phyloP scores from a whole-genome alignment of 176 grass and related monocot species.

The Coix lacrymajobi region DNA sequence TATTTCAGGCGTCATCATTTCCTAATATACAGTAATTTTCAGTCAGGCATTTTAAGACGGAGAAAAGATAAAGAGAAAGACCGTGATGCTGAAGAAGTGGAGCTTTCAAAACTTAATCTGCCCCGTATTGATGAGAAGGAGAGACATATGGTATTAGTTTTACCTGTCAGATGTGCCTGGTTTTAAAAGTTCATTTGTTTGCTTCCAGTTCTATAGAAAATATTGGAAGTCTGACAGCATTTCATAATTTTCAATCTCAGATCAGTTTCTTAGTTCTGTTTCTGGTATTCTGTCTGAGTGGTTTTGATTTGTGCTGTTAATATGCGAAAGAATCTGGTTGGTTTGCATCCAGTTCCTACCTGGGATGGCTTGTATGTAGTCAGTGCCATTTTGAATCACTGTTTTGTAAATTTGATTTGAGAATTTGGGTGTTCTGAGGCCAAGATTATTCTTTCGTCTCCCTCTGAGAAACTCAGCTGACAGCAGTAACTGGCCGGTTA shows the following conservation, averaged over 20 bases:
- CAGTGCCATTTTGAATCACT: not conserved
- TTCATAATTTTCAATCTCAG: not conserved
- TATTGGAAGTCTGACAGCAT: not conserved
- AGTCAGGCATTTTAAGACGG: conserved; percentile 62
- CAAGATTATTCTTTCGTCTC: not conserved
- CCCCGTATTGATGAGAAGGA: conserved; percentile 84
- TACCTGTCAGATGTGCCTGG: not conserved
- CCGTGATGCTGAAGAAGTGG: conserved; percentile 57
- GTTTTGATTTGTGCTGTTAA: not conserved
- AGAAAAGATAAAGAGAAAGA: conserved; percentile 86
- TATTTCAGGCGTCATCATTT: conserved; percentile 13
- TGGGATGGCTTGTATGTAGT: not conserved
- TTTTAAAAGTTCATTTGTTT: conserved; percentile 14
- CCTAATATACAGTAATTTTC: conserved; percentile 34
- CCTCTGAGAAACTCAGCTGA: not conserved
- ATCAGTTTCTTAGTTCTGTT: not conserved
- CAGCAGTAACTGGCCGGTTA: not conserved
- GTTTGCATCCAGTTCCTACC: not conserved
- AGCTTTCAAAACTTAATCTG: conserved; percentile 79
- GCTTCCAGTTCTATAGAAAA: not conserved
- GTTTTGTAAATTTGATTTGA: not conserved
- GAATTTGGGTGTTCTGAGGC: not conserved
- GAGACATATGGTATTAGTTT: conserved; percentile 48
- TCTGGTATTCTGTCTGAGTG: not conserved
- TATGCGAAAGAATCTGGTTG: not conserved